These are phyloP conservation scores for Pachyrhizus erosus DNA, from an alignment of 306 rosid species.

Conservation along the genomic window DNA sequence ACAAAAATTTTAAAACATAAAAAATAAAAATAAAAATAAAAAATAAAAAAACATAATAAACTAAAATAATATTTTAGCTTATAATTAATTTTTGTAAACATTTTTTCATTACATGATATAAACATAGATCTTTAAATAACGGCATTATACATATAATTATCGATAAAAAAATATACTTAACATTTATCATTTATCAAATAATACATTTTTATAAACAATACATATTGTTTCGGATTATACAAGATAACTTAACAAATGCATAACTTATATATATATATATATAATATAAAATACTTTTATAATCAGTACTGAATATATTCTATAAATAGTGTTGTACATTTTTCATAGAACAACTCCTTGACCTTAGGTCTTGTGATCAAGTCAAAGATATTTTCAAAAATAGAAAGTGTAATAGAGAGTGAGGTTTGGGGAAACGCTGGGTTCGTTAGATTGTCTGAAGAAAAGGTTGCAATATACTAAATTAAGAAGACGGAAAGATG, in stretches of 20 bases:
- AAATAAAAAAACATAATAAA: no score
- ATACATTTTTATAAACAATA: no score
- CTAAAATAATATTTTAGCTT: no score
- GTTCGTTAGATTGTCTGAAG: conserved; percentile 23
- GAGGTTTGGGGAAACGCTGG: not conserved
- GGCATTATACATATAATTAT: not conserved
- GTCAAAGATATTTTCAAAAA: conserved; percentile 36
- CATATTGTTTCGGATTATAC: not conserved
- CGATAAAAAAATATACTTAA: not conserved
- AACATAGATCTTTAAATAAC: not conserved
- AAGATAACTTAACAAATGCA: not conserved
- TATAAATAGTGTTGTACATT: not conserved
- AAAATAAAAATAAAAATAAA: no score
- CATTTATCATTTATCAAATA: not conserved
- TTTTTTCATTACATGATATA: not conserved
- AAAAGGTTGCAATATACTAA: conserved; percentile 42
- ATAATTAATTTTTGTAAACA: no score
- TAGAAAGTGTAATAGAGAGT: conserved; percentile 32
- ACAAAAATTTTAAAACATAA: no score
- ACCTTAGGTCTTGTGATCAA: not conserved
- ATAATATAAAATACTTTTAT: not conserved
- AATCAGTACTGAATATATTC: not conserved
- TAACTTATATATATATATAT: not conserved
- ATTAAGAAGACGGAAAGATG: conserved; percentile 52
- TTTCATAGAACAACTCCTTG: not conserved